Base-by-base conservation (phyloP, 768 basidiomycete species). In the Leucogyrophana mollusca region DNA sequence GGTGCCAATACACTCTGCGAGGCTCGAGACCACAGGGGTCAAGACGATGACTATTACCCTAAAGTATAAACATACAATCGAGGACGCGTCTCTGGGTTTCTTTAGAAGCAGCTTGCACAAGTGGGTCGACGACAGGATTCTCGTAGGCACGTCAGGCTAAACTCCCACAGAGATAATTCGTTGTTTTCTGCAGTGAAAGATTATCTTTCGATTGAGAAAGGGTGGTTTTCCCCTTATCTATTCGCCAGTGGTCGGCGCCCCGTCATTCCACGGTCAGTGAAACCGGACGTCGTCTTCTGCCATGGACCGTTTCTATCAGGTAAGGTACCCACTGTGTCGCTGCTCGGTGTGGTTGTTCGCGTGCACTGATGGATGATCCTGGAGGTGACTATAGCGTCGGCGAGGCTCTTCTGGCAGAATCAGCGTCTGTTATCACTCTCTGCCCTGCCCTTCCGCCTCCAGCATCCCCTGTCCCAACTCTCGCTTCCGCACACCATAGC, bases 191-290 rank as follows among this genome's bases (percentile, higher is more conserved):
- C 70, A 7, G 78, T 86, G 16, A 83, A 76, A 54, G 82, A 82
- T 43, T 85, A 83, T 46, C 64, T 85, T 35, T 72, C 80, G 3
- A 66, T 80, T 3, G 77, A 80, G 61, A 83, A 84, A 59, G 82
- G 82, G 11, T 83, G 84, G 83, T 83, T 84, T 62, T 79, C 75
- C 10, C 82, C 82, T 0, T 83, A 83, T 56, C 67, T 83, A 2
- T 85, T 82, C 56, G 80, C 82, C 4, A 83, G 79, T 46, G 72
- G 71, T 3, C 73, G 78, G 9, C 62, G 82, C 38, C 83, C 83
- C 6, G 71, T 79, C 55, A 84, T 82, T 45, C 82, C 78, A 1
- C 70, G 83, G 33, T 71, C 72, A 18, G 78, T 84, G 74, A 81
- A 73, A 60, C 82, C 84, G 21, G 83, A 85, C 60, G 65, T 85